A percentile compares a stretch with the other conserved stretches of the same genome.
These are phyloP conservation scores for Striga asiatica DNA, from an alignment of 257 asterid species.

Conservation along the genomic window DNA sequence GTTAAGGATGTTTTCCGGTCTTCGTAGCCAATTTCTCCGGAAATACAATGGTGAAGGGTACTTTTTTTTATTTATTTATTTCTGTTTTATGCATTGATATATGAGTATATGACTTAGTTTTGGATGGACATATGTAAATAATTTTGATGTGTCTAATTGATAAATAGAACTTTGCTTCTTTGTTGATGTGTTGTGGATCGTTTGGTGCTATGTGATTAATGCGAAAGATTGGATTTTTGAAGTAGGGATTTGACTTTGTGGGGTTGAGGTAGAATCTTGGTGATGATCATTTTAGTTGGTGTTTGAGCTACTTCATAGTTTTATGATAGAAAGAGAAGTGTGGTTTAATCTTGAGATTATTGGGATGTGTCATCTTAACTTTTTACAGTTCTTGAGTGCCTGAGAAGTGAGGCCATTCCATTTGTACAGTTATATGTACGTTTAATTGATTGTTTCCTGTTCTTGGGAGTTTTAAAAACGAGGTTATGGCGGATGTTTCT, in stretches of 20 bases:
- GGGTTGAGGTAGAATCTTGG: constrained; percentile 3
- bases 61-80: neutral
- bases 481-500: neutral
- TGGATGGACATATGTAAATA: constrained; percentile 20
- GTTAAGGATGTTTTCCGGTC: constrained; percentile 95
- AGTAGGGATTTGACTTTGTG: too few relatives aligned
- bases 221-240: too few relatives aligned
- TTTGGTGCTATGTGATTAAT: neutral
- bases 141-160: constrained; percentile 18
- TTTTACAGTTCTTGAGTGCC: neutral
- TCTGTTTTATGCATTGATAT: constrained; percentile 13
- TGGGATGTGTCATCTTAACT: neutral
- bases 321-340: neutral
- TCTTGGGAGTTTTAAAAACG: too few relatives aligned
- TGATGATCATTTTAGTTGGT: constrained; percentile 3
- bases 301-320: neutral
- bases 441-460: too few relatives aligned
- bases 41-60: constrained; percentile 4
- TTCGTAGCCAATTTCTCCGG: constrained; percentile 25
- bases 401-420: neutral
- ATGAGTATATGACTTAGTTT: constrained; percentile 10
- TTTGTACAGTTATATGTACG: neutral
- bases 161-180: constrained; percentile 6
- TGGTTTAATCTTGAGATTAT: neutral
- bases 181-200: neutral